phyloP scores from a whole-genome alignment of 202 grass and related monocot species.

The Panicum virgatum region DNA sequence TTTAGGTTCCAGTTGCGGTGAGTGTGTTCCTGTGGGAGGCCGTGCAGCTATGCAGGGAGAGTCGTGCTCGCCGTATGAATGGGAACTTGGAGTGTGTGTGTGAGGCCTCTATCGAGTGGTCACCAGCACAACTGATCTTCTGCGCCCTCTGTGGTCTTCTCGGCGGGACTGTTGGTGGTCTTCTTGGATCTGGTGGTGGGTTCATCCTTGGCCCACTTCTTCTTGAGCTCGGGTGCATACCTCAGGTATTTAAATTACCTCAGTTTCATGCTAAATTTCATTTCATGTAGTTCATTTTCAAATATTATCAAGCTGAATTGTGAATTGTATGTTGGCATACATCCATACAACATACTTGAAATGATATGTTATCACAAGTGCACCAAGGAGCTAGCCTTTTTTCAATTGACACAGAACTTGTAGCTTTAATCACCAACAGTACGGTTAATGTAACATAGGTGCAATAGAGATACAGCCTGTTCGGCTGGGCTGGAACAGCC shows the following conservation, averaged over 20 bases:
- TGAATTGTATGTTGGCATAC: background rate
- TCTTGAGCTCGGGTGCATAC: slow-evolving; percentile 94
- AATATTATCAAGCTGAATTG: background rate
- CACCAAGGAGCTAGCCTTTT: background rate
- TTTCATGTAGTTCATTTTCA: slow-evolving; percentile 12
- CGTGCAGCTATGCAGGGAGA: slow-evolving; percentile 65
- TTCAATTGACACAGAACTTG: background rate
- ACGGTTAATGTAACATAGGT: background rate
- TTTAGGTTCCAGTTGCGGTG: slow-evolving; percentile 64
- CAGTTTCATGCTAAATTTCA: background rate
- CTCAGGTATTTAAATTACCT: slow-evolving; percentile 62
- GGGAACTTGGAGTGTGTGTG: slow-evolving; percentile 83
- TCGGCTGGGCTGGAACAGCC: too few species aligned
- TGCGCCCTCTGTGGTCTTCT: slow-evolving; percentile 90
- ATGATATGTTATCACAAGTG: background rate
- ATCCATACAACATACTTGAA: slow-evolving; percentile 5
- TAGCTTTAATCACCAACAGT: background rate
- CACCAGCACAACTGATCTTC: slow-evolving; percentile 70
- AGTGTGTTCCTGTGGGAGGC: slow-evolving; percentile 75
- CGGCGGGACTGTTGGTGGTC: slow-evolving; percentile 86
- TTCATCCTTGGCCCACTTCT: slow-evolving; percentile 99
- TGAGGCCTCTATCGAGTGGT: slow-evolving; percentile 89
- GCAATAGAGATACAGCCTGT: background rate
- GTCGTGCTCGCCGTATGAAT: slow-evolving; percentile 56
- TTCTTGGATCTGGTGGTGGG: slow-evolving; percentile 92